phyloP scores from a whole-genome alignment of 306 rosid species.

The Acacia acuminata region DNA sequence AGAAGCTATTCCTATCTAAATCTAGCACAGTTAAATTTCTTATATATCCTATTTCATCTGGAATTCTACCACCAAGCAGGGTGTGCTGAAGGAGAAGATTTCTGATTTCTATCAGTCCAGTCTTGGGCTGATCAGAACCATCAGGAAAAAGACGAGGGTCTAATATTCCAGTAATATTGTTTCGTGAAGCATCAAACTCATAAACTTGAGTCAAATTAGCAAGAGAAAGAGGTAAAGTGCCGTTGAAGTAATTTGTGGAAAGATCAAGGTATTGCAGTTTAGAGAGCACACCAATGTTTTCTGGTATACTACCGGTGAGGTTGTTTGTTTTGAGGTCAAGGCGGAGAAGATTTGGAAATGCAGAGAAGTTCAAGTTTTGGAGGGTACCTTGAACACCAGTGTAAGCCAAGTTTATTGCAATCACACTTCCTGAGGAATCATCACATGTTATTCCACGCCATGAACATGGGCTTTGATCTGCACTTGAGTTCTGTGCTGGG shows the following conservation, averaged over 20 bases:
- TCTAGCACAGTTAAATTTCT: not conserved
- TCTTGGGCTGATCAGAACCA: not conserved
- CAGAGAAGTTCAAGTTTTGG: too few relatives aligned
- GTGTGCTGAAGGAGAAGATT: not conserved
- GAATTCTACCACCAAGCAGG: not conserved
- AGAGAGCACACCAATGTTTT: too few relatives aligned
- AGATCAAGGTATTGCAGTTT: too few relatives aligned
- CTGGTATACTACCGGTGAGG: too few relatives aligned
- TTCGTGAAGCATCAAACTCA: not conserved
- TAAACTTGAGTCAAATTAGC: not conserved
- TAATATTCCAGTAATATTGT: not conserved
- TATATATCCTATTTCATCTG: not conserved
- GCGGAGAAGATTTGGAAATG: too few relatives aligned
- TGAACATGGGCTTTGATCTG: not conserved
- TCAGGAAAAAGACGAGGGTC: not conserved
- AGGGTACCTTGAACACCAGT: too few relatives aligned
- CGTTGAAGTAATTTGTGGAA: too few relatives aligned
- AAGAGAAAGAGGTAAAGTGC: not conserved
- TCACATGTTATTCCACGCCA: too few relatives aligned
- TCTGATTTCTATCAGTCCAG: not conserved
- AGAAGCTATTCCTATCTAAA: not conserved
- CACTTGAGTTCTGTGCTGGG: not conserved
- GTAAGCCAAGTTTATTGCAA: too few relatives aligned
- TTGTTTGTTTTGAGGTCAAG: too few relatives aligned
- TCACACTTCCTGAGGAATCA: too few relatives aligned